Conservation (phyloP, 148 eudicot genomes). For the Chenopodium quinoa region DNA sequence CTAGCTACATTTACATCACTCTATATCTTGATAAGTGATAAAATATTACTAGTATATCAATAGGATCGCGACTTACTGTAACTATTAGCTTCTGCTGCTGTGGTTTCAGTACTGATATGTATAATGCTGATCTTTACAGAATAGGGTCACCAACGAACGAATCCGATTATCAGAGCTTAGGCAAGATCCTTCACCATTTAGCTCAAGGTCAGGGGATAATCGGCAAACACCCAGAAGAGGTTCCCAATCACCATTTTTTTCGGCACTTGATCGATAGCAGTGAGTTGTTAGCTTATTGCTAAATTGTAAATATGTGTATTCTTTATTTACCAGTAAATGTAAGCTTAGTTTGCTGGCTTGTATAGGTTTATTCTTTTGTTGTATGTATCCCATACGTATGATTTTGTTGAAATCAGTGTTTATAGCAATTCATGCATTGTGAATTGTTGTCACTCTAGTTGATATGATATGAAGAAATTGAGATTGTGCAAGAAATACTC, state of each 20-base stretch:
- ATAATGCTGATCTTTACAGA: slow-evolving; percentile 36
- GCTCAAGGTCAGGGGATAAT: slow-evolving; percentile 45
- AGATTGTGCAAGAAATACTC: not conserved
- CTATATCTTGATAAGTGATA: not conserved
- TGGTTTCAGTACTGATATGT: not conserved
- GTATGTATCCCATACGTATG: not conserved
- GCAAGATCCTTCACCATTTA: slow-evolving; percentile 50
- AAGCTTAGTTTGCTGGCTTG: slow-evolving; percentile 9
- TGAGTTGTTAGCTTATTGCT: slow-evolving; percentile 10
- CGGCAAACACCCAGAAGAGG: slow-evolving; percentile 41
- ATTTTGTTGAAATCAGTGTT: not conserved
- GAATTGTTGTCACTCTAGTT: not conserved
- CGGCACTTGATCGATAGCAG: slow-evolving; percentile 56
- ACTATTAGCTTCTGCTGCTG: not conserved
- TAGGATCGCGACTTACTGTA: not conserved
- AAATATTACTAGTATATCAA: not conserved
- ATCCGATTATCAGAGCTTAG: slow-evolving; percentile 51
- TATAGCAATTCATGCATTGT: not conserved
- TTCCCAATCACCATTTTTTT: slow-evolving; percentile 56
- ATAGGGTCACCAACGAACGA: slow-evolving; percentile 54
- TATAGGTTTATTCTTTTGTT: slow-evolving; percentile 21
- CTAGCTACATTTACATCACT: not conserved
- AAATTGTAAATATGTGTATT: slow-evolving; percentile 12
- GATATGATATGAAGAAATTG: not conserved
- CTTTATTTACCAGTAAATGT: slow-evolving; percentile 16